Percentiles rank a stretch among this genome's conserved stretches.
Conservation (phyloP, 2,329 filamentous ascomycete genomes). For the Elsinoe australis region DNA sequence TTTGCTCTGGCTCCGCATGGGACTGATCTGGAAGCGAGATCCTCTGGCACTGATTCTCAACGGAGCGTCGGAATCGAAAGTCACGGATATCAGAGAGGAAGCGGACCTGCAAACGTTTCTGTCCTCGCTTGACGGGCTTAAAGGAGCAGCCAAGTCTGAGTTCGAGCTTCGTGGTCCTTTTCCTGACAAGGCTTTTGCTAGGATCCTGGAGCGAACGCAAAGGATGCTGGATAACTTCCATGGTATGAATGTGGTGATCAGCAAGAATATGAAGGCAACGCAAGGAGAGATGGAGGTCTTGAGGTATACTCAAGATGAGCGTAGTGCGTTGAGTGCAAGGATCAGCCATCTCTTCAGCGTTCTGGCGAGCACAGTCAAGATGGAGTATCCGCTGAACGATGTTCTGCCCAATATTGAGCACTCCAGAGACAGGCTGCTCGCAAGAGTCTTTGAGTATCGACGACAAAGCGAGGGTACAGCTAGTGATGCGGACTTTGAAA, state of each 20-base stretch:
- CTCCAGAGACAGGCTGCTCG: constrained; percentile 72
- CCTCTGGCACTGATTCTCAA: constrained; percentile 64
- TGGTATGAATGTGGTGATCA: constrained; percentile 87
- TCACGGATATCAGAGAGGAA: constrained; percentile 84
- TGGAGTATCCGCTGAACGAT: constrained; percentile 88
- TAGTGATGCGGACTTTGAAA: constrained; percentile 75
- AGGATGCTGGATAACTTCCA: constrained; percentile 90
- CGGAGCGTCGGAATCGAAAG: constrained; percentile 40
- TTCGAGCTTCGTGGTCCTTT: constrained; percentile 87
- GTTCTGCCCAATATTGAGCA: constrained; percentile 76
- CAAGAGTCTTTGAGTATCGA: constrained; percentile 80
- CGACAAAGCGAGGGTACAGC: constrained; percentile 52
- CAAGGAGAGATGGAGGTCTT: constrained; percentile 76
- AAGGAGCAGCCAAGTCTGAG: constrained; percentile 67
- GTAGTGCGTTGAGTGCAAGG: constrained; percentile 71
- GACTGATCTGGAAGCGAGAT: constrained; percentile 90
- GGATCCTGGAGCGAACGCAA: constrained; percentile 70
- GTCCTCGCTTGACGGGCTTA: constrained; percentile 64
- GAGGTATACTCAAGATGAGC: constrained; percentile 68
- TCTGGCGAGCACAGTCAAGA: constrained; percentile 83
- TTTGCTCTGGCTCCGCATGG: constrained; percentile 89
- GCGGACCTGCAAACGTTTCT: constrained; percentile 74
- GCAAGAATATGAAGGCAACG: constrained; percentile 67
- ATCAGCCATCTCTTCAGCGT: constrained; percentile 85
- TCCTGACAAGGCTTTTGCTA: constrained; percentile 61